These are phyloP conservation scores for Staphylotrichum longicolle DNA, from an alignment of 495 filamentous ascomycete genomes.

Conservation along the genomic window DNA sequence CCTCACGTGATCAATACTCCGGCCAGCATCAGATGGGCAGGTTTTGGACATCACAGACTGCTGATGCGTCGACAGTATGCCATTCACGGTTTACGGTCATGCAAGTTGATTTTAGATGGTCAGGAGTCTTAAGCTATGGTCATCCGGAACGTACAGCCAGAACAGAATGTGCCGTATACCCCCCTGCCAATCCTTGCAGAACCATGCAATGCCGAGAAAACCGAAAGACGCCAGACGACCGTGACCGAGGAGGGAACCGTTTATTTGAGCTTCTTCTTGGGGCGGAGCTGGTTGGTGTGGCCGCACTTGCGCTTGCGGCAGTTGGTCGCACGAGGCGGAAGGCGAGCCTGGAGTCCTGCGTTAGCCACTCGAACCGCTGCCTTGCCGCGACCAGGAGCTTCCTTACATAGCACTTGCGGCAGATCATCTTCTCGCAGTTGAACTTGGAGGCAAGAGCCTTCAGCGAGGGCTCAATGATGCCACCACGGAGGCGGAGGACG, in stretches of 20 bases:
- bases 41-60: too few species aligned
- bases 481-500: slow-evolving; percentile 98
- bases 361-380: slow-evolving; percentile 19
- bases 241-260: slow-evolving; percentile 36
- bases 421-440: slow-evolving; percentile 99
- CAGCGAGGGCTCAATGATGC: slow-evolving; percentile 98
- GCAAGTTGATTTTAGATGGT: slow-evolving; percentile 23
- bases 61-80: too few species aligned
- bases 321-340: slow-evolving; percentile 97
- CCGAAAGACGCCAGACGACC: slow-evolving; percentile 42
- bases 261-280: slow-evolving; percentile 99
- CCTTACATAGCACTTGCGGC: slow-evolving; percentile 89
- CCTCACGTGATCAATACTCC: slow-evolving; percentile 1
- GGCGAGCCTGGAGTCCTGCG: slow-evolving; percentile 64
- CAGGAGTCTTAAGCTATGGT: slow-evolving; percentile 37
- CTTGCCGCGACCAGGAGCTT: background rate
- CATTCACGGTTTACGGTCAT: slow-evolving; percentile 5
- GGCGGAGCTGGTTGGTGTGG: slow-evolving; percentile 98
- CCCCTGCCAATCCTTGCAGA: slow-evolving; percentile 30
- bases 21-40: background rate
- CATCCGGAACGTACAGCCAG: slow-evolving; percentile 32
- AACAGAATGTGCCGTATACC: slow-evolving; percentile 26
- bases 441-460: slow-evolving; percentile 98
- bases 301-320: slow-evolving; percentile 99
- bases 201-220: slow-evolving; percentile 32